These are phyloP conservation scores for Fragaria nilgerrensis DNA, from an alignment of 306 rosid species.

Conservation along the genomic window DNA sequence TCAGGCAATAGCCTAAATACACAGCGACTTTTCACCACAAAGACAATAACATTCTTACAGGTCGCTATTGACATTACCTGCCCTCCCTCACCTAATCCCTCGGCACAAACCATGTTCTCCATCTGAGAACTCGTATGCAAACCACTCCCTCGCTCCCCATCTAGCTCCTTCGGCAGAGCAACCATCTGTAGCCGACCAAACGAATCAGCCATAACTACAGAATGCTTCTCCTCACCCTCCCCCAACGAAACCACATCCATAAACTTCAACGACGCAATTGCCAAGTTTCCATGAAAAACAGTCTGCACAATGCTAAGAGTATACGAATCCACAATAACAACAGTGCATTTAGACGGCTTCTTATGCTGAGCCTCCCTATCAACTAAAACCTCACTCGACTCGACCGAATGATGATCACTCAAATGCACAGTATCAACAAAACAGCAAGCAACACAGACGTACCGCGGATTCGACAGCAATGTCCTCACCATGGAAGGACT, in stretches of 20 bases:
- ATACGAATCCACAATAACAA: slow-evolving; percentile 72
- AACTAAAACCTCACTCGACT: slow-evolving; percentile 37
- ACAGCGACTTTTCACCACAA: slow-evolving; percentile 51
- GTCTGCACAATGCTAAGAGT: slow-evolving; percentile 74
- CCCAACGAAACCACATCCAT: slow-evolving; percentile 62
- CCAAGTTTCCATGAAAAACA: slow-evolving; percentile 73
- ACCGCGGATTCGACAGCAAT: slow-evolving; percentile 65
- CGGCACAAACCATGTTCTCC: slow-evolving; percentile 48
- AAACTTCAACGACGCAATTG: slow-evolving; percentile 69
- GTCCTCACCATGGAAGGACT: slow-evolving; percentile 68
- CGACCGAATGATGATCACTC: slow-evolving; percentile 38
- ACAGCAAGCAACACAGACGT: slow-evolving; percentile 80
- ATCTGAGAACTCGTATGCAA: slow-evolving; percentile 36
- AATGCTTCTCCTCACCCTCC: slow-evolving; percentile 51
- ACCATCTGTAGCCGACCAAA: slow-evolving; percentile 65
- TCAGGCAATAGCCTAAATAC: slow-evolving; percentile 53
- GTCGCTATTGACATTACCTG: slow-evolving; percentile 50
- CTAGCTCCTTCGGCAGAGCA: slow-evolving; percentile 44
- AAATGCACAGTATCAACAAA: slow-evolving; percentile 45
- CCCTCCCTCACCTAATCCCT: slow-evolving; percentile 45
- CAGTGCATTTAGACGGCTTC: slow-evolving; percentile 62
- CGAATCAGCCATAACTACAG: slow-evolving; percentile 64
- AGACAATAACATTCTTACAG: slow-evolving; percentile 47
- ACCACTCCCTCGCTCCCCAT: slow-evolving; percentile 41
- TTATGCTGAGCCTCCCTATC: slow-evolving; percentile 56